These are phyloP conservation scores for Chrysanthemum makinoi DNA, from an alignment of 129 eudicot species.

Conservation along the genomic window DNA sequence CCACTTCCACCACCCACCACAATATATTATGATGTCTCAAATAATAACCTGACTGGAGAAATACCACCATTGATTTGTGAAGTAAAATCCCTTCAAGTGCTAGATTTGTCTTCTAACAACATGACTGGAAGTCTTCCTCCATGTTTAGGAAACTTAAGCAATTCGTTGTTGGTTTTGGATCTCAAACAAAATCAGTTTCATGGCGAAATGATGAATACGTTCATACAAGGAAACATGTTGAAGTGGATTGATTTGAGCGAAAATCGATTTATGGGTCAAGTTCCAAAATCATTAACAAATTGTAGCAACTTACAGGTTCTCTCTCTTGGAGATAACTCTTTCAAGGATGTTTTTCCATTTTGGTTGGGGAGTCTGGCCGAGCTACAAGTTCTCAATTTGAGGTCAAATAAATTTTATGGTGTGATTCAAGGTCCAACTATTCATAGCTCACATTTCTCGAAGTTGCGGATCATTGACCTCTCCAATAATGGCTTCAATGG, in stretches of 20 bases:
- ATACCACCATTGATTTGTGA: constrained; percentile 10
- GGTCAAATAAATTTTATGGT: constrained; percentile 20
- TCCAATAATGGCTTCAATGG: constrained; percentile 32
- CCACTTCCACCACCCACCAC: constrained; percentile 22
- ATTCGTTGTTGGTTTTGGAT: constrained; percentile 3
- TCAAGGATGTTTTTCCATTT: not conserved
- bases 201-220: constrained; percentile 4
- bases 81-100: constrained; percentile 1
- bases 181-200: constrained; percentile 6
- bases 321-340: constrained; percentile 10
- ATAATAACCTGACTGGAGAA: constrained; percentile 13
- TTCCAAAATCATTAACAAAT: constrained; percentile 20
- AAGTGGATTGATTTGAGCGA: constrained; percentile 16
- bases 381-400: constrained; percentile 17
- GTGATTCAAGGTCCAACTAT: not conserved
- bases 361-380: constrained; percentile 16
- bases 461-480: constrained; percentile 34
- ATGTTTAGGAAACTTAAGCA: constrained; percentile 15
- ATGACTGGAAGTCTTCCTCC: constrained; percentile 16
- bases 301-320: constrained; percentile 12
- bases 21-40: constrained; percentile 4
- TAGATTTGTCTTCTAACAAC: constrained; percentile 27
- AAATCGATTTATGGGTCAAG: constrained; percentile 11
- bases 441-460: not conserved
- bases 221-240: not conserved